Conservation (phyloP, 176 grass and related monocot genomes). For the barley (Hordeum vulgare) region MorexV3_pseudomolecules_assembly NC_058521.1:188384576-188385075, state of each 20-base stretch:
- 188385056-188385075: neutral
- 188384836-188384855: neutral
- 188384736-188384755: neutral
- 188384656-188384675: too few species aligned
- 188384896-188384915: neutral
- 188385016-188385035: neutral
- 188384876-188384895: neutral
- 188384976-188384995: neutral
- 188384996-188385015: neutral
- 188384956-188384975: neutral
- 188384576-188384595: too few species aligned
- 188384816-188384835: neutral
- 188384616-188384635: too few species aligned
- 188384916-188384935: neutral
- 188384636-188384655: too few species aligned
- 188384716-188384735: neutral
- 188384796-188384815: neutral
- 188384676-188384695: too few species aligned
- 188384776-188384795: neutral
- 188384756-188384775: neutral
- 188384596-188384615: too few species aligned
- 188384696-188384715: too few species aligned
- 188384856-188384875: neutral
- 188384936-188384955: neutral
- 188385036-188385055: neutral